Percentiles rank a stretch among this genome's conserved stretches.
Evolutionary conservation across 495 filamentous ascomycete genomes (phyloP).

Genomic region (Zalerion maritima): DNA sequence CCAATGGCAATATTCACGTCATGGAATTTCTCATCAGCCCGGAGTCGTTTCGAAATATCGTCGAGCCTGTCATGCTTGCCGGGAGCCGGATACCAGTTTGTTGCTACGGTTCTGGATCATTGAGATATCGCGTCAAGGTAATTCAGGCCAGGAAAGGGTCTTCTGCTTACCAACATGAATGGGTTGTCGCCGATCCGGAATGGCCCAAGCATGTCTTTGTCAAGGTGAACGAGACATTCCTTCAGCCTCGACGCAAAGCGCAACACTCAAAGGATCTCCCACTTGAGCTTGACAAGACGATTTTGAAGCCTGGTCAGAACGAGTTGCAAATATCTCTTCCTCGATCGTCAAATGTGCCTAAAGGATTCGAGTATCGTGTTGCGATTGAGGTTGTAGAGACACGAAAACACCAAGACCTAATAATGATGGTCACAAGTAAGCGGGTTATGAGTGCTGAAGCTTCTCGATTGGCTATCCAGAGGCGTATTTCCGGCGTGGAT

Average conservation of each 20-base stretch:
- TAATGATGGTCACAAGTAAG: slow-evolving; percentile 20
- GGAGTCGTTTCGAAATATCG: too few species aligned
- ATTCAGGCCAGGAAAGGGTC: slow-evolving; percentile 5
- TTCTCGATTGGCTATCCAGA: slow-evolving; percentile 34
- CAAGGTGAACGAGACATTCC: slow-evolving; percentile 43
- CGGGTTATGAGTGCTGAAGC: slow-evolving; percentile 18
- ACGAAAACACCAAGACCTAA: slow-evolving; percentile 32
- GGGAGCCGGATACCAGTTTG: too few species aligned
- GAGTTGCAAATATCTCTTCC: slow-evolving; percentile 39
- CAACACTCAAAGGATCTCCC: slow-evolving; percentile 65
- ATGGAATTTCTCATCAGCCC: too few species aligned
- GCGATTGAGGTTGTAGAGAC: slow-evolving; percentile 50
- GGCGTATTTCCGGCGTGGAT: slow-evolving; percentile 20
- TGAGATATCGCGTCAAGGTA: too few species aligned
- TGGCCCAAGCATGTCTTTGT: slow-evolving; percentile 67
- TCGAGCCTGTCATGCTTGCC: too few species aligned
- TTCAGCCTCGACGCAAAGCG: slow-evolving; percentile 46
- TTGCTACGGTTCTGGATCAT: too few species aligned
- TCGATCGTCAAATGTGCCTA: slow-evolving; percentile 19
- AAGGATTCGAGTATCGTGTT: slow-evolving; percentile 30
- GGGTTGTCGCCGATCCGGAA: slow-evolving; percentile 43
- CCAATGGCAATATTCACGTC: too few species aligned
- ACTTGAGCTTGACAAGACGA: slow-evolving; percentile 47
- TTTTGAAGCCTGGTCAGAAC: slow-evolving; percentile 41
- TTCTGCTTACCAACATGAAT: slow-evolving; percentile 19